These are phyloP conservation scores for Anisodus tanguticus DNA, from an alignment of 257 asterid genomes.

Conservation along the genomic window DNA sequence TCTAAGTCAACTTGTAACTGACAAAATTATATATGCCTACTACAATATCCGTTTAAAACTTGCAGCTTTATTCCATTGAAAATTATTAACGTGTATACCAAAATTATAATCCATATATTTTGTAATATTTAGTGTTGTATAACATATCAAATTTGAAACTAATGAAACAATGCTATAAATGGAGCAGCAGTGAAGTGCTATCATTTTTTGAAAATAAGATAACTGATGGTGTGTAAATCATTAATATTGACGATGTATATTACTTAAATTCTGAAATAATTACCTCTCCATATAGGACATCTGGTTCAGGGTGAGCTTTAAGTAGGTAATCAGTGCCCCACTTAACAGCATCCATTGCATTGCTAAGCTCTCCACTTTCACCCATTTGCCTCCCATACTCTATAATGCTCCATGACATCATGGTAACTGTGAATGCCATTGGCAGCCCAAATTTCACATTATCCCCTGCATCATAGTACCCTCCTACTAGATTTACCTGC, in stretches of 20 bases:
- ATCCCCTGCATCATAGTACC: constrained; percentile 98
- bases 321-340: constrained; percentile 99
- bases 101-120: no score
- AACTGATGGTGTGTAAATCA: not conserved
- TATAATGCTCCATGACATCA: constrained; percentile 93
- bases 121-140: no score
- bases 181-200: not conserved
- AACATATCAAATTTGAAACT: not conserved
- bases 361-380: constrained; percentile 72
- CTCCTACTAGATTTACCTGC: constrained; percentile 97
- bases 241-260: not conserved
- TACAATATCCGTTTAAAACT: not conserved
- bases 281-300: constrained; percentile 95
- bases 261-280: not conserved
- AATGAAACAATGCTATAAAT: not conserved
- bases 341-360: constrained; percentile 85
- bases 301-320: constrained; percentile 90
- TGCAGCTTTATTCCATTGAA: not conserved
- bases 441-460: constrained; percentile 96
- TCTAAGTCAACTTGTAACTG: not conserved
- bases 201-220: no score
- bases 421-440: constrained; percentile 92
- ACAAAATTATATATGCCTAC: not conserved
- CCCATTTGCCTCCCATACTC: constrained; percentile 86
- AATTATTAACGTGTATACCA: no score